A percentile compares a stretch with the other conserved stretches of the same genome.
phyloP scores from a whole-genome alignment of 768 basidiomycete genomes.

The Boletellus sp. region DNA sequence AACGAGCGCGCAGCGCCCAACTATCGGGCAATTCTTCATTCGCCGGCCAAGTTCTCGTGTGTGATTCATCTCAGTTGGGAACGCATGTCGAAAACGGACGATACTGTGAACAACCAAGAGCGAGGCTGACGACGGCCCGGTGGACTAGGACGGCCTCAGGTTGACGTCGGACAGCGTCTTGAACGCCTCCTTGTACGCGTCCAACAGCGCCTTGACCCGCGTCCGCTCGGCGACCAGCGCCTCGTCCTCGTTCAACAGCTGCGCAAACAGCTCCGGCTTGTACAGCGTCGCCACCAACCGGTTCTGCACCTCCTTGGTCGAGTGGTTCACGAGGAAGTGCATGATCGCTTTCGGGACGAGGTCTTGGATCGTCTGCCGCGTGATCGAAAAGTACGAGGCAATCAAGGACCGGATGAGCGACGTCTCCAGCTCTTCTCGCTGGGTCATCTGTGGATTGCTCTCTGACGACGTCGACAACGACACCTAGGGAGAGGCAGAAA shows the following conservation, averaged over 20 bases:
- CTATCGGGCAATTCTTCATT: too few relatives aligned
- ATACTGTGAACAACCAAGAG: neutral
- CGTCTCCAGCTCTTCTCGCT: conserved; percentile 96
- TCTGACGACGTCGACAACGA: conserved; percentile 50
- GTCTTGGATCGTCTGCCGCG: conserved; percentile 95
- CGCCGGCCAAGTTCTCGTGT: too few relatives aligned
- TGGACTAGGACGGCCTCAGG: conserved; percentile 53
- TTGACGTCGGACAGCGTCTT: conserved; percentile 82
- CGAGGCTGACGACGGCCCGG: neutral
- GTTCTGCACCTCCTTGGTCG: conserved; percentile 96
- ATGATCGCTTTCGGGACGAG: conserved; percentile 97
- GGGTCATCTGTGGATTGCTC: conserved; percentile 60
- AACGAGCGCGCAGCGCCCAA: too few relatives aligned
- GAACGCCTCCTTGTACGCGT: conserved; percentile 95
- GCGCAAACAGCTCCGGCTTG: conserved; percentile 89
- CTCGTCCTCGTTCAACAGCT: conserved; percentile 94
- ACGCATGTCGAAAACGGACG: neutral
- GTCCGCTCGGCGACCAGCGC: conserved; percentile 89
- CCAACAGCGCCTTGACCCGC: conserved; percentile 88
- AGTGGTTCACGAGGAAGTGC: conserved; percentile 96
- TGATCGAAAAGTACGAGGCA: conserved; percentile 92
- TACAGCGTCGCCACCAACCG: conserved; percentile 91
- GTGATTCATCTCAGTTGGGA: neutral
- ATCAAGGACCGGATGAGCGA: conserved; percentile 92
- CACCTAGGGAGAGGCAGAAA: conserved; percentile 35